Conservation (phyloP, 164 flowering plant species). For the Stephania yunnanensis region DNA sequence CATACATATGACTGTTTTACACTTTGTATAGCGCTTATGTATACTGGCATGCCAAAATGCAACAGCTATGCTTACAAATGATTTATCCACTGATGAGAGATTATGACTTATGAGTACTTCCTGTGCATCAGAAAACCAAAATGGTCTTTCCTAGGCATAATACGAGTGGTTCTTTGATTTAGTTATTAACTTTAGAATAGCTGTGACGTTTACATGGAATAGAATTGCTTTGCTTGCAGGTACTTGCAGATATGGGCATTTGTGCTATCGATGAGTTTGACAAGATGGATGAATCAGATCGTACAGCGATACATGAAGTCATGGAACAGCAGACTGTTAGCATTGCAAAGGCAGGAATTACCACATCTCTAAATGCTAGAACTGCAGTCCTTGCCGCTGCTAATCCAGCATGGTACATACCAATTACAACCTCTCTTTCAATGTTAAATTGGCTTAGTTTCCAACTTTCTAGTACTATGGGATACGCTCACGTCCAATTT, state of each 20-base stretch:
- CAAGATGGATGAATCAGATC: slow-evolving; percentile 98
- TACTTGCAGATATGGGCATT: slow-evolving; percentile 97
- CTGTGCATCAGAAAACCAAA: not conserved
- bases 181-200: not conserved
- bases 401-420: slow-evolving; percentile 89
- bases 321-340: slow-evolving; percentile 99
- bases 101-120: no score
- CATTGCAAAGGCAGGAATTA: slow-evolving; percentile 99
- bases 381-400: slow-evolving; percentile 99
- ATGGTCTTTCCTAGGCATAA: not conserved
- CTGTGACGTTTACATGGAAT: not conserved
- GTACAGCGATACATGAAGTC: slow-evolving; percentile 97
- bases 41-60: no score
- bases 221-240: slow-evolving; percentile 39
- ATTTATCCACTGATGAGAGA: no score
- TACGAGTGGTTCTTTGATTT: not conserved
- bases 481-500: not conserved
- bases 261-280: slow-evolving; percentile 99
- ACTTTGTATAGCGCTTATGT: no score
- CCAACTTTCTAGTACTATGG: not conserved
- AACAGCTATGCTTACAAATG: no score
- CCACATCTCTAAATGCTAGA: slow-evolving; percentile 95
- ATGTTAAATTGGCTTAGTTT: not conserved
- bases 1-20: no score
- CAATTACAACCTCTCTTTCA: not conserved